These are phyloP conservation scores for Saxispiralis lemnorum DNA, from an alignment of 495 filamentous ascomycete species.

Conservation along the genomic window DNA sequence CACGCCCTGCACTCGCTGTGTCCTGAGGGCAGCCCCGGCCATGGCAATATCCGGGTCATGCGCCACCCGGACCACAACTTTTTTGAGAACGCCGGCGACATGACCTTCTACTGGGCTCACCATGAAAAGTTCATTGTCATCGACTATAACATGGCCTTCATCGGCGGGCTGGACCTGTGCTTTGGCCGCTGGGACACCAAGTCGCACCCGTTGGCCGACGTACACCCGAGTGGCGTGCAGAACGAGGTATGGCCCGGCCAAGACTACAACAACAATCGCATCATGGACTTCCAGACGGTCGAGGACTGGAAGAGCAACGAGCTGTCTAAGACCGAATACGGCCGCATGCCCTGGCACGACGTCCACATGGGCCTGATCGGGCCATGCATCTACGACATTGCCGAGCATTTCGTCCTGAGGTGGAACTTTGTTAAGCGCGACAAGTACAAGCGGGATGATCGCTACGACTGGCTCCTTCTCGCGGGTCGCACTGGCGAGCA, in stretches of 20 bases:
- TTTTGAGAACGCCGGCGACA: constrained; percentile 82
- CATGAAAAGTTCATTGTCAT: constrained; percentile 94
- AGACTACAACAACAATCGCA: constrained; percentile 80
- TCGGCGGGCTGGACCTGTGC: constrained; percentile 87
- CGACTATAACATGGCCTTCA: constrained; percentile 77
- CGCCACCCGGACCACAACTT: constrained; percentile 92
- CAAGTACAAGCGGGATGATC: constrained; percentile 77
- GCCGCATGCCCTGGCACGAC: constrained; percentile 96
- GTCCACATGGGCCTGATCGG: constrained; percentile 80
- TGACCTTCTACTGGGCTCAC: constrained; percentile 98
- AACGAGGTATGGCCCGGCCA: constrained; percentile 88
- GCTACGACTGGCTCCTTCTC: constrained; percentile 68
- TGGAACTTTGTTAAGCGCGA: constrained; percentile 97
- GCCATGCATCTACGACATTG: constrained; percentile 82
- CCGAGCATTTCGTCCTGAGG: constrained; percentile 83
- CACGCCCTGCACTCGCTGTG: constrained; percentile 66
- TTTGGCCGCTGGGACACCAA: constrained; percentile 84
- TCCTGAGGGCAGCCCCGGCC: constrained; percentile 56
- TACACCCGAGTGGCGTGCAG: constrained; percentile 65
- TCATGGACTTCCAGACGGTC: constrained; percentile 90
- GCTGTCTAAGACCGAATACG: constrained; percentile 78
- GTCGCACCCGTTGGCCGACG: constrained; percentile 72
- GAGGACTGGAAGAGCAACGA: constrained; percentile 84
- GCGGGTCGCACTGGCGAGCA: constrained; percentile 61
- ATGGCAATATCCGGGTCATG: constrained; percentile 78